A percentile compares a stretch with the other conserved stretches of the same genome.
Conservation (phyloP, 768 basidiomycete species). For the Russula virescens region DNA sequence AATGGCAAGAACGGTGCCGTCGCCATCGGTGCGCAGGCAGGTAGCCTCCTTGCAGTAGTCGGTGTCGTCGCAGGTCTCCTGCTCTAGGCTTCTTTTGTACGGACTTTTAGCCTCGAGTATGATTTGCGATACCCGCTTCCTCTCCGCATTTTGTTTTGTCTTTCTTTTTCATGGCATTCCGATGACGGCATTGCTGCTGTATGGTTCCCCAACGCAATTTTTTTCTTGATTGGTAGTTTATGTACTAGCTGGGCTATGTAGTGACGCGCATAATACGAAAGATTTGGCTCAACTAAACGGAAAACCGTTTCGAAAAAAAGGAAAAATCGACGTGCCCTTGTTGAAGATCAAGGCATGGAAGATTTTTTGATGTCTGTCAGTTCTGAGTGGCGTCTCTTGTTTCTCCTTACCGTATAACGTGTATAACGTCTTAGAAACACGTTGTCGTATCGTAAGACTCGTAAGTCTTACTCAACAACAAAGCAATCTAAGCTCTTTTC, state of each 20-base stretch:
- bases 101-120: neutral
- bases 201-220: too few species aligned
- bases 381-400: too few species aligned
- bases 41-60: constrained; percentile 16
- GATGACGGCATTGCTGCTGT: constrained; percentile 4
- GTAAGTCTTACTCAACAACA: too few species aligned
- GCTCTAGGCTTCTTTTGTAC: constrained; percentile 2
- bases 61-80: constrained; percentile 22
- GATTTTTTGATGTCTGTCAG: too few species aligned
- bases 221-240: neutral
- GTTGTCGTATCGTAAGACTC: too few species aligned
- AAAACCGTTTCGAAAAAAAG: neutral
- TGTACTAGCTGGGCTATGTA: constrained; percentile 25
- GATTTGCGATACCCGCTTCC: constrained; percentile 1
- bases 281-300: neutral
- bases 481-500: too few species aligned
- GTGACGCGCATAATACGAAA: constrained; percentile 13
- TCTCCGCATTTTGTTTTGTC: neutral
- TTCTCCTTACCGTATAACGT: too few species aligned
- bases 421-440: too few species aligned
- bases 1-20: constrained; percentile 6
- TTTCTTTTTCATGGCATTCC: neutral
- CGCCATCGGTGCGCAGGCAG: neutral
- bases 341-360: too few species aligned
- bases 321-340: neutral